These are phyloP conservation scores for Acanthamoeba lenticulata DNA, from an alignment of 208 protist genomes.

Conservation along the genomic window DNA sequence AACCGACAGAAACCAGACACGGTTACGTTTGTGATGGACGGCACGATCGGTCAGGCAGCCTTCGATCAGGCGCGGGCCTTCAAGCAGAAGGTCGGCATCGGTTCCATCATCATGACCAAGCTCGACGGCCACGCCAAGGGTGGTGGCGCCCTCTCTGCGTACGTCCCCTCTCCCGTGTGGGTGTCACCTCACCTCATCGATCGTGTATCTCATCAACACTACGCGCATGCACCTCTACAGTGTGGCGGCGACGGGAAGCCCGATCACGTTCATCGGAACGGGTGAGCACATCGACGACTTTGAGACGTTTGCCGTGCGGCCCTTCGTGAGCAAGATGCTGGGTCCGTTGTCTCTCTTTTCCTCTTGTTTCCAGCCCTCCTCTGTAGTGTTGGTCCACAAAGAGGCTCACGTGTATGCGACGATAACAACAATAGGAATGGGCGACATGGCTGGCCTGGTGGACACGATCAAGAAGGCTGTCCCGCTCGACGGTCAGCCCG, in stretches of 20 bases:
- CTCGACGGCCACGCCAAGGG: constrained; percentile 99
- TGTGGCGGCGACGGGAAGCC: constrained; percentile 96
- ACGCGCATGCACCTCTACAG: not conserved
- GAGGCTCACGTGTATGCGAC: not conserved
- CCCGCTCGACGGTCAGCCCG: constrained; percentile 80
- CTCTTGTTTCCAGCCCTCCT: constrained; percentile 85
- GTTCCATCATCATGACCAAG: constrained; percentile 99
- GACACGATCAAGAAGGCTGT: constrained; percentile 93
- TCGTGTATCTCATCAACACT: not conserved
- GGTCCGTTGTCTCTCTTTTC: constrained; percentile 72
- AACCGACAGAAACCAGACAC: constrained; percentile 93
- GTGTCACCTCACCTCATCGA: not conserved
- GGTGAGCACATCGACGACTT: constrained; percentile 98
- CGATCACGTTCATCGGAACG: constrained; percentile 98
- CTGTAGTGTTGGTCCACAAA: not conserved
- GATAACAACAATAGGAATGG: constrained; percentile 94
- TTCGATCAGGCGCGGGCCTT: constrained; percentile 93
- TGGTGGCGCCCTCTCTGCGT: constrained; percentile 96
- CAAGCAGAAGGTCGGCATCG: constrained; percentile 93
- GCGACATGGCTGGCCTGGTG: constrained; percentile 94
- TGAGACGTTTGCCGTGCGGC: constrained; percentile 89
- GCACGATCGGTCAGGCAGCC: constrained; percentile 97
- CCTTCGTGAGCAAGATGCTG: constrained; percentile 87
- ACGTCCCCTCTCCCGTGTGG: not conserved
- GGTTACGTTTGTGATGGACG: constrained; percentile 98